A percentile compares a stretch with the other conserved stretches of the same genome.
Conservation (phyloP, 2,329 filamentous ascomycete species). For the Trichoderma citrinoviride region DNA sequence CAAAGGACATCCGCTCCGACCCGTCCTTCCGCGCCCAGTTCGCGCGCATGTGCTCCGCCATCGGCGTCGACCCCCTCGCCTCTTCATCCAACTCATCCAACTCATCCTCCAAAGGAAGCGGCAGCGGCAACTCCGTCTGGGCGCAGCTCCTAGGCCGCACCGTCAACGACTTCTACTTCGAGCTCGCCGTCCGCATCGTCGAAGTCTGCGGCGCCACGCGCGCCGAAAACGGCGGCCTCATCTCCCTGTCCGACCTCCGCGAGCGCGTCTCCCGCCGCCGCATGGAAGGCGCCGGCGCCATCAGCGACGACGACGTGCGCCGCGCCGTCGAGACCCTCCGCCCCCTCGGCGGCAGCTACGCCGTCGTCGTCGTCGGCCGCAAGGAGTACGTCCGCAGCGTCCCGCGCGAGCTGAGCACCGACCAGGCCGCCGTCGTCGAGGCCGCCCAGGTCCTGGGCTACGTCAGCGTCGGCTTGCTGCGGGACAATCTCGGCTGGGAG, state of each 20-base stretch:
- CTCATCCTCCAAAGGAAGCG: slow-evolving; percentile 21
- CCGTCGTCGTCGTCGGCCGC: slow-evolving; percentile 76
- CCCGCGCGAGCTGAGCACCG: slow-evolving; percentile 90
- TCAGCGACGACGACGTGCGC: slow-evolving; percentile 90
- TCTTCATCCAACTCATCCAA: slow-evolving; percentile 33
- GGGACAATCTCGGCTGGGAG: slow-evolving; percentile 83
- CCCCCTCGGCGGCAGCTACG: slow-evolving; percentile 85
- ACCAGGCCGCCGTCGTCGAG: slow-evolving; percentile 90
- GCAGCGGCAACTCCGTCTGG: slow-evolving; percentile 69
- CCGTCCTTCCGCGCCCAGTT: slow-evolving; percentile 95
- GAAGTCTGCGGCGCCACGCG: slow-evolving; percentile 86
- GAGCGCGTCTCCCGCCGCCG: slow-evolving; percentile 70
- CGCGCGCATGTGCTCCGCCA: slow-evolving; percentile 95
- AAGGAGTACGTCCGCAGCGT: slow-evolving; percentile 88
- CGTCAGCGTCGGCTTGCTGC: slow-evolving; percentile 85
- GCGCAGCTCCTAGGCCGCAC: slow-evolving; percentile 85
- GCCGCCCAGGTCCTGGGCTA: slow-evolving; percentile 87
- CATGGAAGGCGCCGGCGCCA: slow-evolving; percentile 72
- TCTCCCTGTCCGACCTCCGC: slow-evolving; percentile 77
- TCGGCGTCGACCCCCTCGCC: slow-evolving; percentile 91
- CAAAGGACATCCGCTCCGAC: slow-evolving; percentile 92
- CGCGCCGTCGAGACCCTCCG: slow-evolving; percentile 83
- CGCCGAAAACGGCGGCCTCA: slow-evolving; percentile 87
- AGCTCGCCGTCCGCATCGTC: slow-evolving; percentile 91
- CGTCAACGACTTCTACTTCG: slow-evolving; percentile 98